Percentiles rank a stretch among this genome's conserved stretches.
phyloP scores from a whole-genome alignment of 768 basidiomycete species.

The Mycena galericulata region DNA sequence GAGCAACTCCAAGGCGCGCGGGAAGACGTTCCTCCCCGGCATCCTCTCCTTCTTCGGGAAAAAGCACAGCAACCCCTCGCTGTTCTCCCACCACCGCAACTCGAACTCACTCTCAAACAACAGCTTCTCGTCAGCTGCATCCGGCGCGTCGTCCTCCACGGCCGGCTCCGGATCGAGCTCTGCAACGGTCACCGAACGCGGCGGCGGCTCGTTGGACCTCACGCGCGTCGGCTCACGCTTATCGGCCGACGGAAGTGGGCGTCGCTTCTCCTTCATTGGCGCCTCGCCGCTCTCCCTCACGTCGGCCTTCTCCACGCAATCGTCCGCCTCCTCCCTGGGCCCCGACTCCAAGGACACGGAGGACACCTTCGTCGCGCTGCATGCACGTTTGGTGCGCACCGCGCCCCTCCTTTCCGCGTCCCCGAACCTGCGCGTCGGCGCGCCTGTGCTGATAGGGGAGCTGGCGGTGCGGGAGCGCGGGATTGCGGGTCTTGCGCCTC shows the following conservation, averaged over 20 bases:
- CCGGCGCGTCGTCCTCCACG: conserved; percentile 38
- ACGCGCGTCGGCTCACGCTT: conserved; percentile 35
- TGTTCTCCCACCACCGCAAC: conserved; percentile 38
- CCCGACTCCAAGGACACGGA: conserved; percentile 23
- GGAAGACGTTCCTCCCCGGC: conserved; percentile 51
- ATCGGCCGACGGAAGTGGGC: conserved; percentile 47
- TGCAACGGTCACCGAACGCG: conserved; percentile 37
- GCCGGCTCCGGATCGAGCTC: conserved; percentile 30
- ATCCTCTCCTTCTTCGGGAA: conserved; percentile 57
- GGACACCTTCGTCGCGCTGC: conserved; percentile 50
- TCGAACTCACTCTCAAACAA: no score
- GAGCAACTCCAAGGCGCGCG: neutral
- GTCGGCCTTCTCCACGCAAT: conserved; percentile 10
- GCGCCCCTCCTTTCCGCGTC: conserved; percentile 64
- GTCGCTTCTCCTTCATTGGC: conserved; percentile 56
- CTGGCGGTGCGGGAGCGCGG: conserved; percentile 65
- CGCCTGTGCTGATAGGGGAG: conserved; percentile 60
- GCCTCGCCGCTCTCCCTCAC: conserved; percentile 40
- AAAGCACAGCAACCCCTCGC: conserved; percentile 32
- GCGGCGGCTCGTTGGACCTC: conserved; percentile 58
- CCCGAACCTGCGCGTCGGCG: conserved; percentile 58
- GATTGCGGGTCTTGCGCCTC: no score
- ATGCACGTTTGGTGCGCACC: conserved; percentile 55
- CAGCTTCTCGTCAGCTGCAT: conserved; percentile 26
- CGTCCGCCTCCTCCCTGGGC: conserved; percentile 11